A percentile compares a stretch with the other conserved stretches of the same genome.
phyloP scores from a whole-genome alignment of 169 alveolate genomes.

The Plasmodium sp. region DNA sequence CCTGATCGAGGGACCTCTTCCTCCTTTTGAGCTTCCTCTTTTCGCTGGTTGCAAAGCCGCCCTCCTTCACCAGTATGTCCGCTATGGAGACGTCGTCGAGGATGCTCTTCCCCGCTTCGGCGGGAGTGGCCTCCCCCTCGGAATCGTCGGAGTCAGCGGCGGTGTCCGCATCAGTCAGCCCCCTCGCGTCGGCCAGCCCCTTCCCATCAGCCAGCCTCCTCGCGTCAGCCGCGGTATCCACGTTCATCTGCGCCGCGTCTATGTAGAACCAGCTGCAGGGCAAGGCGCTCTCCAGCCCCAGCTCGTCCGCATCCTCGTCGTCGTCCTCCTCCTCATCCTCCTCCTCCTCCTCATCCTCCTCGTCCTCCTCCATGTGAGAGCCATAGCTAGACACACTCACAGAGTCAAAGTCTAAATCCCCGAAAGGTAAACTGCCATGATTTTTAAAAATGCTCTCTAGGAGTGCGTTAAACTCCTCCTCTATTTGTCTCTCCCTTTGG shows the following conservation, averaged over 20 bases:
- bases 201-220: background rate
- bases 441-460: slow-evolving; percentile 3
- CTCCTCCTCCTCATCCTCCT: too few species aligned
- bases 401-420: background rate
- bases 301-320: background rate
- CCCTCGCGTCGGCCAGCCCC: background rate
- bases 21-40: background rate
- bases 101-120: background rate
- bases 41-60: background rate
- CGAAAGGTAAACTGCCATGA: background rate
- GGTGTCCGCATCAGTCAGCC: background rate
- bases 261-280: slow-evolving; percentile 11
- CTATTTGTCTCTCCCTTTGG: background rate
- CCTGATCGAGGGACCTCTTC: background rate
- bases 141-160: background rate
- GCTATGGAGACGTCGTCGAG: background rate
- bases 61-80: background rate
- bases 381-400: background rate
- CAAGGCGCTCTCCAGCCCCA: background rate
- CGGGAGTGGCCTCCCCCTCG: background rate
- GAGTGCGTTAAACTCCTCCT: background rate
- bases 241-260: background rate
- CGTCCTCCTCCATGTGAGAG: background rate
- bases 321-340: background rate
- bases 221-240: too few species aligned